Evolutionary conservation across 805 yeast genomes (phyloP), one percentile per base, ranked within the genome.

Genomic region (Metschnikowia bowlesiae): DNA sequence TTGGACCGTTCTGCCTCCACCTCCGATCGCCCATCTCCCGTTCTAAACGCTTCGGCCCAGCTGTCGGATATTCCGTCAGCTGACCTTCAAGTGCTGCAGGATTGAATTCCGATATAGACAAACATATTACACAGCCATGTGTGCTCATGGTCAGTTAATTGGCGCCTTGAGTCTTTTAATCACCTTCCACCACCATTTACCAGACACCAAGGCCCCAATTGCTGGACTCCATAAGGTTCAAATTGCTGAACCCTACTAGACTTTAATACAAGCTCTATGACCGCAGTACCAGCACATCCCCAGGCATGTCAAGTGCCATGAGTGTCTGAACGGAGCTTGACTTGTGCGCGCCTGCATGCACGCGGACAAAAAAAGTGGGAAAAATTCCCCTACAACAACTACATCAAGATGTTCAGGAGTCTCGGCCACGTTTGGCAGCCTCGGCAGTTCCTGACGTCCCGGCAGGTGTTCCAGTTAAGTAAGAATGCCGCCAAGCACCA

Each of bases 401-500:
- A 29, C 44, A 26, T n/a, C 44, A 39, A 35, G 42, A 52, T 53
- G 56, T 44, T 53, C 50, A 44, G 54, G 52, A 49, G 34, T 18
- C 39, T 50, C 45, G 22, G 50, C 50, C 49, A 42, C 6, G 6
- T 38, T 29, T 33, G 36, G 34, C 37, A 34, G 30, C 32, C 44
- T n/a, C 39, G 44, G 42, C 31, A 48, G 43, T 42, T 47, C 33
- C 43, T 47, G 38, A 47, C 47, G 14, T 31, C 49, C 37, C 32
- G 16, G 18, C n/a, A 22, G 4, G 30, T 31, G 26, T 32, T 33
- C 8, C 48, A 31, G 40, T 32, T 35, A 11, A 35, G 13, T 29
- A 35, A 34, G 30, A 35, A 28, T 4, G 2, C 35, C 8, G 54
- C 61, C 11, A 53, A 71, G 51, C 89, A 85, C 65, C 59, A 82